These are phyloP conservation scores for Drechslera avenae DNA, from an alignment of 2,329 filamentous ascomycete species.

Conservation along the genomic window DNA sequence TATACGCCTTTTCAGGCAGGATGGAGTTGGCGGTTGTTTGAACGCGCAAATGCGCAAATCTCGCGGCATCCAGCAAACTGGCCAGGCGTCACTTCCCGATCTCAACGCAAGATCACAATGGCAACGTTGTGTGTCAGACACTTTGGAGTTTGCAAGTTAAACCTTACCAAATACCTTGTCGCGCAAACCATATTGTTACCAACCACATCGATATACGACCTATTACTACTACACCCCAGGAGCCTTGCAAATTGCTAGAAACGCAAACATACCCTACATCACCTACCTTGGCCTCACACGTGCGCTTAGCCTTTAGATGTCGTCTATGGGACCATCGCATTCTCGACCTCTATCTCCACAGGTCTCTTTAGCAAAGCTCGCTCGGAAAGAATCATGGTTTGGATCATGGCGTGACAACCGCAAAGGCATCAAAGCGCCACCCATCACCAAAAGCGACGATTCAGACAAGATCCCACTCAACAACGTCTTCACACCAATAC, in stretches of 20 bases:
- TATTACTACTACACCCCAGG: background rate
- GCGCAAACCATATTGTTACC: background rate
- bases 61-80: constrained; percentile 2
- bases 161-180: background rate
- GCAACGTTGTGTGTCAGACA: background rate
- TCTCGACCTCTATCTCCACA: background rate
- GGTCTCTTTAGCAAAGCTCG: background rate
- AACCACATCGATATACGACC: background rate
- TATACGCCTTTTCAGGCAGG: too few species aligned
- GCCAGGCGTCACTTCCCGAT: constrained; percentile 8
- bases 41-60: constrained; percentile 26
- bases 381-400: constrained; percentile 8
- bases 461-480: constrained; percentile 23
- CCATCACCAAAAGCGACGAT: constrained; percentile 8
- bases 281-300: background rate
- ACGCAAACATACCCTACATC: background rate
- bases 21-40: background rate
- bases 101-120: background rate
- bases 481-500: constrained; percentile 52
- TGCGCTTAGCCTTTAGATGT: background rate
- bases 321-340: constrained; percentile 15
- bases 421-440: constrained; percentile 13
- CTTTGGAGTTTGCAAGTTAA: background rate
- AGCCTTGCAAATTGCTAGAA: background rate
- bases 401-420: constrained; percentile 16